Base-by-base conservation (phyloP, 1,284 basidiomycete genomes). In the Athelia psychrophila region DNA sequence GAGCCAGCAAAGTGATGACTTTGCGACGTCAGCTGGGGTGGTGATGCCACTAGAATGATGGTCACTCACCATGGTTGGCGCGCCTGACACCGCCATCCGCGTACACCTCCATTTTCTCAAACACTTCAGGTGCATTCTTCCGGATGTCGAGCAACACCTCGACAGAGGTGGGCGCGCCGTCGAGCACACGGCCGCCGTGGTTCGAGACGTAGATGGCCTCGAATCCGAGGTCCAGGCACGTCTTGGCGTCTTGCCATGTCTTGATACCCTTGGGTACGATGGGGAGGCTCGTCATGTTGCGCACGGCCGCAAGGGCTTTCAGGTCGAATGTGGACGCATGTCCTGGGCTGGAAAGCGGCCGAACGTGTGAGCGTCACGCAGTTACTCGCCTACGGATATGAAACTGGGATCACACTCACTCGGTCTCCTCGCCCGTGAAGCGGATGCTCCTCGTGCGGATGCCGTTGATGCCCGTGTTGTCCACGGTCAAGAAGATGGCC, bases 101-200 rank as follows among this genome's bases (percentile, higher is more conserved):
- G 47, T 65, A 66, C 13, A 67, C 59, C 46, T 64, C 64, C 62
- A 67, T 65, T 33, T 55, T 47, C 15, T 54, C 54, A 22, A 65
- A 63, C 9, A 66, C 62, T 49, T 66, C 60, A 6, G 64, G 63
- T 12, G 59, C 62, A 47, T 67, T 56, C 50, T 60, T 60, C 30
- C 57, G 58, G 51, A 68, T 67, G 44, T 69, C 67, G 33, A 66
- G 53, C 4, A 70, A 60, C n/a, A 68, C 58, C 48, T 70, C 67
- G 23, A 68, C 60, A 1, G 67, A 49, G 3, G 68, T 66, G 20
- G 65, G 64, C 15, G 63, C 65, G 30, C 65, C 66, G 52, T 74
- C 71, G 44, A 71, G 58, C 25, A 66, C 64, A 27, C 71, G 61
- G 12, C 71, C 70, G 25, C 70, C 70, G 49, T 70, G 68, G 54